Evolutionary conservation across 129 eudicot species (phyloP), one percentile per base, ranked within the genome.

Genomic region (Centrapalus pauciflorus): DNA sequence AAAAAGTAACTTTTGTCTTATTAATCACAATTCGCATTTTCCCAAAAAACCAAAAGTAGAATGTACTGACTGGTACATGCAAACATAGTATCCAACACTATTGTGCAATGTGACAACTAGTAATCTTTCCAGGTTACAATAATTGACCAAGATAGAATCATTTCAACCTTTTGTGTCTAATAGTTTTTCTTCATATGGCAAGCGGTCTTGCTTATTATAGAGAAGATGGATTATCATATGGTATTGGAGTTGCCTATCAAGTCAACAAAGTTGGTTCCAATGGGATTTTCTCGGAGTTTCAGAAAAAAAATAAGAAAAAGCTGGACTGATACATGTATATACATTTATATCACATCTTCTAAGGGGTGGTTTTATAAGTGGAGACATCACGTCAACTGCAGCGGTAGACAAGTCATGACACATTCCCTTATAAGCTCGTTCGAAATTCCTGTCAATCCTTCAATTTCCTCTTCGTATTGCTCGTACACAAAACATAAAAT

Each of bases 381-480:
- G 35, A 43, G 71, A 64, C 52, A 17, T 27, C 63, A 17, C 19
- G 11, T n/a, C n/a, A n/a, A n/a, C n/a, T 4, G 17, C 48, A 40
- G 48, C 16, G 21, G 27, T 57, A 57, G 34, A 14, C 12, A 25
- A 57, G 41, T 32, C 52, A 4, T 14, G 20, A 45, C 52, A 45
- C n/a, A 60, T 30, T 6, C 67, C 61, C 51, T 66, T 8, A 61
- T 14, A 23, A 75, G 33, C 69, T 75, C 79, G 13, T 24, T 35
- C 32, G 17, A 46, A 37, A 79, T 51, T 61, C 61, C 67, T 59
- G 51, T 66, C 13, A 80, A 20, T 46, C 82, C 84, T 46, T 92
- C 90, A 57, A 92, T 77, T 68, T 87, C 87, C 40, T 68, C 90
- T 73, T 91, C 95, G 9, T 87, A 88, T 79, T 92, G 98, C 64